Evolutionary conservation across 495 filamentous ascomycete genomes (phyloP).

Genomic region (Chaetomium tenue): DNA sequence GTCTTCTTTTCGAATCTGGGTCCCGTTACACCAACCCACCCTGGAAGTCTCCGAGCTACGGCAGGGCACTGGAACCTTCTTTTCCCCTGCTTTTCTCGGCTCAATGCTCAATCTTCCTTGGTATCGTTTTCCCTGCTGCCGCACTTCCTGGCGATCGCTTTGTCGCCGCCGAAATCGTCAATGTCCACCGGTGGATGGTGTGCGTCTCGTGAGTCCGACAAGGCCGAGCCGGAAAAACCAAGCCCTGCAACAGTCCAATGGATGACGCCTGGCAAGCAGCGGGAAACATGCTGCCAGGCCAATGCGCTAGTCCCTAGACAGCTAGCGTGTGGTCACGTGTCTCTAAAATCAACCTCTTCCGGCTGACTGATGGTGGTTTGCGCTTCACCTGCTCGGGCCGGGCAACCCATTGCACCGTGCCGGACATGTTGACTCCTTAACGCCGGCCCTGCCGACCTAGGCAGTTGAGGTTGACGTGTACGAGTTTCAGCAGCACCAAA

Average conservation of each 20-base stretch:
- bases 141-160: constrained; percentile 13
- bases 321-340: constrained; percentile 10
- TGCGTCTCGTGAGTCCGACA: not conserved
- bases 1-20: constrained; percentile 6
- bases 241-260: constrained; percentile 7
- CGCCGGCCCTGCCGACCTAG: not conserved
- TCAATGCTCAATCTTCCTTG: constrained; percentile 9
- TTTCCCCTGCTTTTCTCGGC: not conserved
- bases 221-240: constrained; percentile 19
- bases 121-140: constrained; percentile 15
- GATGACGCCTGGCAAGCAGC: constrained; percentile 3
- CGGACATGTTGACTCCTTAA: not conserved
- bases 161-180: constrained; percentile 4
- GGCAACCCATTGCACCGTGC: not conserved
- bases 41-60: not conserved
- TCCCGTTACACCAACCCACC: not conserved
- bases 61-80: not conserved
- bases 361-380: not conserved
- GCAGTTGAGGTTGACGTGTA: not conserved
- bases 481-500: no score
- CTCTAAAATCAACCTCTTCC: not conserved
- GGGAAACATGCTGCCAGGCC: not conserved
- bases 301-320: not conserved
- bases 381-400: not conserved
- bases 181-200: not conserved